Percentiles rank a stretch among this genome's conserved stretches.
Evolutionary conservation across 2,329 filamentous ascomycete genomes (phyloP).

Genomic region (Fusarium sp.): DNA sequence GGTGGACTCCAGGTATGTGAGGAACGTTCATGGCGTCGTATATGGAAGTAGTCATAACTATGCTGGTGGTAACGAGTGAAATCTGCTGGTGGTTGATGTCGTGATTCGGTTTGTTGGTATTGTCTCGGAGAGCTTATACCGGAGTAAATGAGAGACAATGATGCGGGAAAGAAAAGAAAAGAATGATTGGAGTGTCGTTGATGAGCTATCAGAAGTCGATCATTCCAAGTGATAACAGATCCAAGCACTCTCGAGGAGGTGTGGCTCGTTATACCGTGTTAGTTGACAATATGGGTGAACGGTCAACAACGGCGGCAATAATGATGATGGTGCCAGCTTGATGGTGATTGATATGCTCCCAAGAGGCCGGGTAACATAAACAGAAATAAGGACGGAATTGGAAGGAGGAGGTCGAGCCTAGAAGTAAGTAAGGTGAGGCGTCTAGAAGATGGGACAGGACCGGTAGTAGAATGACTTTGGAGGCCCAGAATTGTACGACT

Average conservation of each 20-base stretch:
- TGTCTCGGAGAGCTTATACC: background rate
- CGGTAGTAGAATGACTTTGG: slow-evolving; percentile 38
- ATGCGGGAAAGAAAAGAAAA: background rate
- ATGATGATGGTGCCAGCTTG: slow-evolving; percentile 14
- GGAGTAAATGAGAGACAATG: background rate
- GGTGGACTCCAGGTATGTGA: slow-evolving; percentile 56
- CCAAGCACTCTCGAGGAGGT: slow-evolving; percentile 19
- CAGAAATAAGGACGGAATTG: slow-evolving; percentile 32
- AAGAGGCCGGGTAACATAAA: slow-evolving; percentile 26
- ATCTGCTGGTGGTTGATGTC: background rate
- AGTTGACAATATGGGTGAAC: slow-evolving; percentile 1
- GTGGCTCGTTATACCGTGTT: slow-evolving; percentile 8
- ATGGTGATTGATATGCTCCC: slow-evolving; percentile 19
- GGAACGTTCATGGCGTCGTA: slow-evolving; percentile 55
- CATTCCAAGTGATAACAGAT: slow-evolving; percentile 13
- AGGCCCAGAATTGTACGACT: slow-evolving; percentile 44
- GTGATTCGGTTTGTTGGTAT: background rate
- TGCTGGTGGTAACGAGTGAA: slow-evolving; percentile 1
- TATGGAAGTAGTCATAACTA: slow-evolving; percentile 52
- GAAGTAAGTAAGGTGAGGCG: slow-evolving; percentile 42
- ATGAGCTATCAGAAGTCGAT: slow-evolving; percentile 3
- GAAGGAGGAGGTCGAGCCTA: slow-evolving; percentile 40
- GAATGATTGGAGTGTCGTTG: background rate
- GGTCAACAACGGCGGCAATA: slow-evolving; percentile 18
- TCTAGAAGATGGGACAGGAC: slow-evolving; percentile 36